A percentile compares a stretch with the other conserved stretches of the same genome.
These are phyloP conservation scores for Aspergillus affinis DNA, from an alignment of 495 filamentous ascomycete species.

Conservation along the genomic window DNA sequence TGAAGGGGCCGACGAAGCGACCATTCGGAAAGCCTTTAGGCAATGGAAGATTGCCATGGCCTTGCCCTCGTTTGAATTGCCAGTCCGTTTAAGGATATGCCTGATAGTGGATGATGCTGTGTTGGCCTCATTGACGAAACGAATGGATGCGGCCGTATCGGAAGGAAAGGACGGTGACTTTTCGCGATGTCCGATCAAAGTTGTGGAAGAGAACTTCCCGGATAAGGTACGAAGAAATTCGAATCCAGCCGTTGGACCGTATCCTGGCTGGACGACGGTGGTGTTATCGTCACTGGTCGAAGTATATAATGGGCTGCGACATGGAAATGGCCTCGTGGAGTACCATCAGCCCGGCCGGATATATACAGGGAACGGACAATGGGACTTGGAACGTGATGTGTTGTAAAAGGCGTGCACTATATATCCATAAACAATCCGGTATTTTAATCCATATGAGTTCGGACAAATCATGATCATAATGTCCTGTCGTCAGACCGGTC, in stretches of 20 bases:
- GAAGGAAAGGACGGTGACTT: constrained; percentile 12
- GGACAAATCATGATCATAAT: background rate
- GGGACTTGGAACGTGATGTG: constrained; percentile 10
- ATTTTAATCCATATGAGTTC: background rate
- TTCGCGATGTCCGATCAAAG: constrained; percentile 25
- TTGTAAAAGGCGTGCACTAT: background rate
- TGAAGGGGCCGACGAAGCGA: constrained; percentile 14
- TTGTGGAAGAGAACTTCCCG: constrained; percentile 38
- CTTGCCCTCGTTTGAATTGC: constrained; percentile 28
- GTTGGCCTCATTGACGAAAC: constrained; percentile 14
- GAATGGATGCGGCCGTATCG: constrained; percentile 12
- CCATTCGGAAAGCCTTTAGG: constrained; percentile 26
- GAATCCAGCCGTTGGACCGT: constrained; percentile 16
- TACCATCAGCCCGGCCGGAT: constrained; percentile 27
- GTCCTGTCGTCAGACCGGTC: background rate
- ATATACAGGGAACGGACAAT: constrained; percentile 29
- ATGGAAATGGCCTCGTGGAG: constrained; percentile 24
- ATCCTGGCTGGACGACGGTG: constrained; percentile 31
- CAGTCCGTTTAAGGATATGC: constrained; percentile 27
- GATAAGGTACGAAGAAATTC: constrained; percentile 21
- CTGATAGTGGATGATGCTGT: constrained; percentile 29
- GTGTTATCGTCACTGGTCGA: constrained; percentile 30
- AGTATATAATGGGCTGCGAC: constrained; percentile 29
- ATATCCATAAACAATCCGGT: background rate
- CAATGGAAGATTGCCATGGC: constrained; percentile 29